Evolutionary conservation across 2,329 filamentous ascomycete genomes (phyloP), one percentile per base, ranked within the genome.

Genomic region (Lomentospora prolificans): DNA sequence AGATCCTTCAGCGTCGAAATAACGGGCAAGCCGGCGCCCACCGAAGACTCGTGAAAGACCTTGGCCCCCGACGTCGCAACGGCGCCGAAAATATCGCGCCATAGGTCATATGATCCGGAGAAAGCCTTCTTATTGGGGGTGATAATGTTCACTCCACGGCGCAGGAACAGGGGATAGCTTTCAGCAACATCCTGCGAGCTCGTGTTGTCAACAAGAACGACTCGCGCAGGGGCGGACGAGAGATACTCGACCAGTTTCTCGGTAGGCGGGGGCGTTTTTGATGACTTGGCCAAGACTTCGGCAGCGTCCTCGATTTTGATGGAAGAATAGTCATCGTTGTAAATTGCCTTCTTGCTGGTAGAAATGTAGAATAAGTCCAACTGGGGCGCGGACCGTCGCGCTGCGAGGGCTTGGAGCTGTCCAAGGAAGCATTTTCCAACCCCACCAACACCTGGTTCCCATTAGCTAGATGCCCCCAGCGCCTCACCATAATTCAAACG

Each of bases 101-200:
- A 99, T 56, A 96, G 76, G 63, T 83, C 77, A 64, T 89, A 84
- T 50, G 82, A 84, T 57, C 87, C 85, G 0, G 90, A 95, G 73
- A 99, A 99, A 12, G 88, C 92, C 74, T 99, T 99, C 78, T 99
- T 99, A 79, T 97, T 99, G 46, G 94, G 91, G 1, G 94, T 99
- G 27, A 97, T 89, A 64, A 99, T 84, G 70, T 84, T 92, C 70
- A 99, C 85, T 10, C 91, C 92, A 60, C 84, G 82, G 64, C 81
- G 79, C 59, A 99, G 76, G 70, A 95, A 89, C 50, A 80, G 70
- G 1, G 94, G 91, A 71, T 99, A 99, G 28, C 81, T 74, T 59
- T 88, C 81, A 51, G 92, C 94, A 28, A 99, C 79, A 60, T 87
- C 85, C 64, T 92, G 86, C 63, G 89, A 91, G 72, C 89, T 95